These are phyloP conservation scores for Plantago coronopus DNA, from an alignment of 305 asterid species.

Conservation along the genomic window DNA sequence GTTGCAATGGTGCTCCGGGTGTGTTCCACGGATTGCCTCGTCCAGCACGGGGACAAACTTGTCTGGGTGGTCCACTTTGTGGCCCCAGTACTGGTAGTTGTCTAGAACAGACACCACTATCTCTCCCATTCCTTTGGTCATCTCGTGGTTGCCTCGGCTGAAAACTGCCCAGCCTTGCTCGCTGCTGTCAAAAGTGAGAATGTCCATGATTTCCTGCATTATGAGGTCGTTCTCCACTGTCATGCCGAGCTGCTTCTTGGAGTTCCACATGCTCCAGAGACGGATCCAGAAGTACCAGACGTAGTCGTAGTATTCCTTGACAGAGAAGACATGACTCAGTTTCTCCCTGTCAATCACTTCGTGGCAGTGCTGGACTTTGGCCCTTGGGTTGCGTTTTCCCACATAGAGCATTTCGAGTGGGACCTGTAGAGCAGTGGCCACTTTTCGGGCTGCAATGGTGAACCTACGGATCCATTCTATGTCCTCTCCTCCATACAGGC, in stretches of 20 bases:
- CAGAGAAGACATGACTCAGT: conserved; percentile 52
- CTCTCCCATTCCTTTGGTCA: conserved; percentile 46
- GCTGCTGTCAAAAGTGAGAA: conserved; percentile 67
- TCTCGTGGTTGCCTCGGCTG: conserved; percentile 50
- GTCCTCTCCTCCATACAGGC: conserved; percentile 89
- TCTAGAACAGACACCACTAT: conserved; percentile 36
- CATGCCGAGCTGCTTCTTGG: conserved; percentile 63
- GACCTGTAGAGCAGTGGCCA: conserved; percentile 42
- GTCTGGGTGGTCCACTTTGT: conserved; percentile 37
- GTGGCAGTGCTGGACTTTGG: conserved; percentile 55
- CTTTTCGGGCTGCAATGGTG: conserved; percentile 38
- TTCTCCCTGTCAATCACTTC: conserved; percentile 44
- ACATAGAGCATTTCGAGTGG: conserved; percentile 79
- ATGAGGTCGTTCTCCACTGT: conserved; percentile 49
- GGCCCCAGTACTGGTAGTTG: conserved; percentile 37
- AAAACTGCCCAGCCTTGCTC: conserved; percentile 87
- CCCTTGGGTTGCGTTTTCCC: conserved; percentile 69
- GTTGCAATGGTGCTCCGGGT: conserved; percentile 59
- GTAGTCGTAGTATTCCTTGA: conserved; percentile 39
- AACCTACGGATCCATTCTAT: conserved; percentile 72
- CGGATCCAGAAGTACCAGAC: conserved; percentile 88
- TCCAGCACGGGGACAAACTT: conserved; percentile 48
- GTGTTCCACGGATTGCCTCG: conserved; percentile 36
- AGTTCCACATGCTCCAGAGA: conserved; percentile 91
- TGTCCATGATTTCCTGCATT: conserved; percentile 57